These are phyloP conservation scores for Bacidia rubella DNA, from an alignment of 495 filamentous ascomycete species.

Conservation along the genomic window DNA sequence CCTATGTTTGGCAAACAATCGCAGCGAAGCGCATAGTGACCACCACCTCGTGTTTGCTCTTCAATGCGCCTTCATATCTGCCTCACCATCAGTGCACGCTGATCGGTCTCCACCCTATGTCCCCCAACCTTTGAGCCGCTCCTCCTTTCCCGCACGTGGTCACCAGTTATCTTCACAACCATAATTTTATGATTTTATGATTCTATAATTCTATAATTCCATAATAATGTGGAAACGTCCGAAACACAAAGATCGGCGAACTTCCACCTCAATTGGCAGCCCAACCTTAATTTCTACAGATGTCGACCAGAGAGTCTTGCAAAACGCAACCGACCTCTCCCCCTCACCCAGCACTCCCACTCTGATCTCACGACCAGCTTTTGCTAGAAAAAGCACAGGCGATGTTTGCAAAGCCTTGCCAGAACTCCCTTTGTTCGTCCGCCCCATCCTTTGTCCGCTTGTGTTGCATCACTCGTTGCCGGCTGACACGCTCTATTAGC, in stretches of 20 bases:
- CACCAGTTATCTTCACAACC: no score
- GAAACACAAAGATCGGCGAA: slow-evolving; percentile 14
- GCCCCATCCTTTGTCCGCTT: neutral
- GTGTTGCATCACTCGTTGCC: slow-evolving; percentile 7
- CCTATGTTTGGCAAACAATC: no score
- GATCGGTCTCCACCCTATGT: no score
- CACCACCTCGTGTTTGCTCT: no score
- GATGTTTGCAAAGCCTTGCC: slow-evolving; percentile 27
- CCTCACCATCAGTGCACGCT: no score
- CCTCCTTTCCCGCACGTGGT: no score
- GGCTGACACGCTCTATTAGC: neutral
- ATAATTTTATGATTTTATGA: no score
- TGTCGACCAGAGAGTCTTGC: slow-evolving; percentile 24
- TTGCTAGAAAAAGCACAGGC: slow-evolving; percentile 15
- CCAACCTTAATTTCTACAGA: slow-evolving; percentile 33
- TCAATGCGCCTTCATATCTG: no score
- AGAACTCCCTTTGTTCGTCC: slow-evolving; percentile 30
- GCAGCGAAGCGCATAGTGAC: no score
- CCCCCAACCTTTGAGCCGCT: no score
- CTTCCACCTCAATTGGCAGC: slow-evolving; percentile 24
- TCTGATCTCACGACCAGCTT: slow-evolving; percentile 17
- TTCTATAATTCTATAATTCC: no score
- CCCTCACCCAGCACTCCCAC: slow-evolving; percentile 12
- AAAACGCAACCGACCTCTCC: slow-evolving; percentile 11
- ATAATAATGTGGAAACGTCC: slow-evolving; percentile 19